Evolutionary conservation across 176 grass and related monocot genomes (phyloP).

Genomic region (Hordeum vulgare): DNA sequence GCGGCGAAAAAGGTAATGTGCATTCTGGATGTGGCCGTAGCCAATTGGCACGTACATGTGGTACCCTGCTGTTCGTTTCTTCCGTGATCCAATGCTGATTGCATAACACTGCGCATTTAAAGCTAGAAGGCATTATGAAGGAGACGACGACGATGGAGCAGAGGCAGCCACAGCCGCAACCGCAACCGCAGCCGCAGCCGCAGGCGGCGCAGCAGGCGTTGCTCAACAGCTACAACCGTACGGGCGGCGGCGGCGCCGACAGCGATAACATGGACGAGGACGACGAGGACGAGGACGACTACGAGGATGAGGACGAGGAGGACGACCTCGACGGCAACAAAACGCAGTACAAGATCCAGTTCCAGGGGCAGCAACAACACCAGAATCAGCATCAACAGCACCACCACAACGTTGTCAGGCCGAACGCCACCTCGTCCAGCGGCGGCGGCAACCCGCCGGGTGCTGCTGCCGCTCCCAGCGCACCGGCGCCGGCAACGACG

Average conservation of each 20-base stretch:
- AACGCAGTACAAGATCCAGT: slow-evolving; percentile 94
- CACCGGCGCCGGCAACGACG: slow-evolving; percentile 43
- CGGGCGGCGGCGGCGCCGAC: slow-evolving; percentile 50
- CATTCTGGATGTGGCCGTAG: slow-evolving; percentile 23
- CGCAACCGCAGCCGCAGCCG: slow-evolving; percentile 37
- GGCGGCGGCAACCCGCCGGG: slow-evolving; percentile 18
- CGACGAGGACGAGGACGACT: slow-evolving; percentile 41
- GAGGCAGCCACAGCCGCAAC: slow-evolving; percentile 32
- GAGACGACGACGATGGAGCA: slow-evolving; percentile 60
- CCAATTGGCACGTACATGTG: slow-evolving; percentile 38
- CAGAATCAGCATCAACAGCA: slow-evolving; percentile 38
- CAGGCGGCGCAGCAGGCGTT: slow-evolving; percentile 19
- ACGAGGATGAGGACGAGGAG: slow-evolving; percentile 48
- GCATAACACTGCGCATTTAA: slow-evolving; percentile 58
- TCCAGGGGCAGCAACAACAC: slow-evolving; percentile 45
- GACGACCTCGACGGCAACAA: slow-evolving; percentile 54
- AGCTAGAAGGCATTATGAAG: slow-evolving; percentile 94
- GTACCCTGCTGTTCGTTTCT: slow-evolving; percentile 40
- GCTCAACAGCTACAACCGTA: slow-evolving; percentile 54
- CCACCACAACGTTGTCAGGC: slow-evolving; percentile 33
- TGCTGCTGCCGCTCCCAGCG: slow-evolving; percentile 26
- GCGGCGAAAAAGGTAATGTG: slow-evolving; percentile 73
- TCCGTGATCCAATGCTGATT: slow-evolving; percentile 61
- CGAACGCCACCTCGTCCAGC: slow-evolving; percentile 21
- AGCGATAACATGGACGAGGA: slow-evolving; percentile 68